Base-by-base conservation (phyloP, 2,329 filamentous ascomycete species). In the Aspergillus sp. region DNA sequence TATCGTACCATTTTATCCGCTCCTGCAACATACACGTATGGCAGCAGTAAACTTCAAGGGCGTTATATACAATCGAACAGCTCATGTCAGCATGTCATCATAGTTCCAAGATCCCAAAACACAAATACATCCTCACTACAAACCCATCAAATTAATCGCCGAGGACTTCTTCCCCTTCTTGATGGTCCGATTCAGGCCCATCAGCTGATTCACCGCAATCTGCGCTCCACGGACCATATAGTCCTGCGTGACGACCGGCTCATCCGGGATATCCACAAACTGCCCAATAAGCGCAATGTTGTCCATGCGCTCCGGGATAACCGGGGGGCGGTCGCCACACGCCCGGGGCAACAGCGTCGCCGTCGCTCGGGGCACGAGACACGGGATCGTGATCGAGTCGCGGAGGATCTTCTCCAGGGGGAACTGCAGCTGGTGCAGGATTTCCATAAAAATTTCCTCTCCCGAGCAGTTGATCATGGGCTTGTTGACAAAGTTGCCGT, bases 251-350 rank as follows among this genome's bases (percentile, higher is more conserved):
- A 71, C 70, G 20, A 72, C 71, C 25, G 64, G 68, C 56, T 76
- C 73, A 23, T 66, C 62, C 10, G 63, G 61, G 19, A 73, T 71
- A 58, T 76, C 74, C 16, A 73, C 73, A 60, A 71, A 77, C 57
- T 76, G 73, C 11, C 74, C 73, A 31, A 76, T 60, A 17, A 76
- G 61, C 1, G 68, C 74, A 44, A 76, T 58, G 58, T 76, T 77
- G 19, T 56, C 64, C 20, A 64, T 65, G 4, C 65, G 67, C 16
- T 64, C 49, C 0, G 73, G 74, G 42, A 76, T 68, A 0, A 75
- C 65, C n/a, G 61, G 52, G 3, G 74, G 74, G 2, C 75, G 67
- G 59, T 76, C 72, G 3, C 64, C 66, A 1, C 50, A 25, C 6
- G 64, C 58, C 11, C 73, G 66, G 2, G 70, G 62, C 38, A 76